phyloP scores from a whole-genome alignment of 164 flowering plant genomes.

The Stephania cephalantha region DNA sequence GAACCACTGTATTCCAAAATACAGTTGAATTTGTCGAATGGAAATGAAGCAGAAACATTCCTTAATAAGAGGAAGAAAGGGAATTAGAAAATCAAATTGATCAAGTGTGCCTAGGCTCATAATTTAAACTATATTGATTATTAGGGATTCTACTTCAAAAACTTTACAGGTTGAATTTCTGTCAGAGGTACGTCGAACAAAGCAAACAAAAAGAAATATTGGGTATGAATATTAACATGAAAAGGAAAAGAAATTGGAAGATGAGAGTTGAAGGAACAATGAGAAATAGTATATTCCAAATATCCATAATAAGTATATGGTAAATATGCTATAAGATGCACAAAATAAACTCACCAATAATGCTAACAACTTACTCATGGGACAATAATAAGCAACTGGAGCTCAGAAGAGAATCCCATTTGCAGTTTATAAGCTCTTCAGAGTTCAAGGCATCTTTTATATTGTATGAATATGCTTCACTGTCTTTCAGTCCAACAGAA shows the following conservation, averaged over 20 bases:
- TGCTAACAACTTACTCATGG: conserved; percentile 31
- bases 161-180: too few species aligned
- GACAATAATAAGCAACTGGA: conserved; percentile 39
- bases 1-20: conserved; percentile 60
- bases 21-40: conserved; percentile 37
- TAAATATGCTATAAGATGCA: background rate
- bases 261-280: background rate
- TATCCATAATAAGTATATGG: background rate
- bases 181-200: too few species aligned
- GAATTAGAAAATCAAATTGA: background rate
- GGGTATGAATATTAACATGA: background rate
- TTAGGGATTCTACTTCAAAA: background rate
- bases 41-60: conserved; percentile 38
- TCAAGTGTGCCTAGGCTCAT: background rate
- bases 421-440: conserved; percentile 2
- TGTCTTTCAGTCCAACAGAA: conserved; percentile 26
- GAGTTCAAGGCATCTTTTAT: conserved; percentile 15
- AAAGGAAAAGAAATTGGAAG: background rate
- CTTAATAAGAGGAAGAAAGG: conserved; percentile 21
- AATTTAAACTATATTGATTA: background rate
- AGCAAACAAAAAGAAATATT: background rate
- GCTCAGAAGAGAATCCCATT: conserved; percentile 16
- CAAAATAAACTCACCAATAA: background rate
- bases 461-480: background rate
- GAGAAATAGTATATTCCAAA: background rate